phyloP scores from a whole-genome alignment of 1,139 yeast species.

The Diutina sp. region DNA sequence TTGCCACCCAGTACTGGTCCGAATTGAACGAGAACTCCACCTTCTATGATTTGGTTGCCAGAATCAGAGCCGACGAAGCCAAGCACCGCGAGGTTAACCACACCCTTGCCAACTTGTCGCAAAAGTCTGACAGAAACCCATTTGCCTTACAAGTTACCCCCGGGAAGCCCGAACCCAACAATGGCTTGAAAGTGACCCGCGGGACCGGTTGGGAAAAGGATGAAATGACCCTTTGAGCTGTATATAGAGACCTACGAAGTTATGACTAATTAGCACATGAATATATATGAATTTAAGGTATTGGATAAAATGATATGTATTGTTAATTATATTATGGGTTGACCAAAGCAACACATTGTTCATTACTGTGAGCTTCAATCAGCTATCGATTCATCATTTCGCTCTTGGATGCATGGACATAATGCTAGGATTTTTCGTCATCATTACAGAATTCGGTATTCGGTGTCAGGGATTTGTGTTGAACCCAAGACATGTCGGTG shows the following conservation, averaged over 20 bases:
- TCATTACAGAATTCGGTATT: background rate
- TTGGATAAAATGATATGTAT: background rate
- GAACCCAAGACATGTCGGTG: conserved; percentile 1
- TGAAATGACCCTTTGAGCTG: conserved; percentile 25
- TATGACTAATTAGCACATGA: background rate
- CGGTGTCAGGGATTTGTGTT: background rate
- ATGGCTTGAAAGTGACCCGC: conserved; percentile 33
- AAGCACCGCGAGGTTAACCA: conserved; percentile 71
- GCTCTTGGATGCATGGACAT: background rate
- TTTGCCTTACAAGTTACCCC: conserved; percentile 36
- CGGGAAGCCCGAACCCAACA: conserved; percentile 40
- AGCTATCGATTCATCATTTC: background rate
- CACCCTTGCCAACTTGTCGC: conserved; percentile 54
- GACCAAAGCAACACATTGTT: background rate
- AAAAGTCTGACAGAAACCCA: conserved; percentile 50
- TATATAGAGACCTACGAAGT: background rate
- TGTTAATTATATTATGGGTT: background rate
- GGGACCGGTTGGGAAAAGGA: conserved; percentile 55
- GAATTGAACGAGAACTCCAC: conserved; percentile 34
- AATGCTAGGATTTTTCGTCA: background rate
- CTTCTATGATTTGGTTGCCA: conserved; percentile 48
- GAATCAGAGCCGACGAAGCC: conserved; percentile 70
- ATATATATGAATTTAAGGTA: background rate
- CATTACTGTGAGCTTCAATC: background rate
- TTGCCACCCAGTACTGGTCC: conserved; percentile 55